Base-by-base conservation (phyloP, 164 flowering plant genomes). In the Magnolia changhungtana region DNA sequence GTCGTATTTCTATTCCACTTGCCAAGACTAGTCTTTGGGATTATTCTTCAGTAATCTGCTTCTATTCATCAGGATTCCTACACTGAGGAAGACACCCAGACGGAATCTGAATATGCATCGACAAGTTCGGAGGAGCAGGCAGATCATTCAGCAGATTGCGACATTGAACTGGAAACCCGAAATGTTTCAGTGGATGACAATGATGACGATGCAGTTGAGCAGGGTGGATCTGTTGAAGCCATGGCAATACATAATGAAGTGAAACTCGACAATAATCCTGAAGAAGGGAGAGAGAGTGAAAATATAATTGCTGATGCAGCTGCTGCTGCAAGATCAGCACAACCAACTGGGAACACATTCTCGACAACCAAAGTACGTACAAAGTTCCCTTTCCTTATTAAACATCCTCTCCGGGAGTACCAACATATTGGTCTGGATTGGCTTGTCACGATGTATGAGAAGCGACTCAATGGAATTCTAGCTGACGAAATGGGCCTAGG, bases 401-500 rank as follows among this genome's bases (percentile, higher is more conserved):
- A 96, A 87, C 81, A 83, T 75, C 82, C 97, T 75, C 93, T 96
- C 72, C 99, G 99, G 75, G 99, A 96, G 78, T 96, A 96, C 85
- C 99, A 96, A 77, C 98, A 96, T 81, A 96, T 96, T 78, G 99
- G 99, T 61, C 80, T 96, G 88, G 98, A 96, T 82, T 96, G 99
- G 99, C 98, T 96, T 78, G 98, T 96, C 55, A 93, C 99, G 8
- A 94, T 96, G 98, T 94, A 96, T 83, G 99, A 96, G 86, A 89
- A 94, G 84, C 85, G 92, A 83, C 91, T 96, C 13, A 96, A 96
- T 88, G 99, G 99, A 45, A 96, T 96, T 83, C 81, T 96, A 49
- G 99, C 99, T 73, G 99, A 96, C 79, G 99, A 96, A 86, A 96
- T 96, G 99, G 99, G 99, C 29, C 90, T 96, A 63, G 99, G 99